Conservation (phyloP, 1,284 basidiomycete genomes). For the Waitea zeae region DNA sequence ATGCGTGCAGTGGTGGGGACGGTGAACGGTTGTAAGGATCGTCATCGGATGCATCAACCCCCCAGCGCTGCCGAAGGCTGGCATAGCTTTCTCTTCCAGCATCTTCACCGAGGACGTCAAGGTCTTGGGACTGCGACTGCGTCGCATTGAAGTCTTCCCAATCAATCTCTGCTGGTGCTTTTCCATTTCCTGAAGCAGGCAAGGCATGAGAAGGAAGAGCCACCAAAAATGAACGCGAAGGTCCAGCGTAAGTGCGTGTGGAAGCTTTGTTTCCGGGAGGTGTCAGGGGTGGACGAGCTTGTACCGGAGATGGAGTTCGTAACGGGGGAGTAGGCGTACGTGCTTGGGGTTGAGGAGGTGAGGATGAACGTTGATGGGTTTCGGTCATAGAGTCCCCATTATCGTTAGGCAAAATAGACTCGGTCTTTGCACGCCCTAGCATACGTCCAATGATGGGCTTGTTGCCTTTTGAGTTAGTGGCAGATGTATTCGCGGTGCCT, state of each 20-base stretch:
- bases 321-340: not conserved
- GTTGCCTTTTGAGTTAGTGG: too few relatives aligned
- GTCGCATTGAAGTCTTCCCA: slow-evolving; percentile 5
- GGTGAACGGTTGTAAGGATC: too few relatives aligned
- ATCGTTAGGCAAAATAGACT: not conserved
- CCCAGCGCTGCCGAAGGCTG: slow-evolving; percentile 50
- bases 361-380: not conserved
- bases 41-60: slow-evolving; percentile 58
- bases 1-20: too few relatives aligned
- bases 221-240: slow-evolving; percentile 59
- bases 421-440: not conserved
- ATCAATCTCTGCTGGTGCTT: not conserved
- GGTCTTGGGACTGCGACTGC: slow-evolving; percentile 28
- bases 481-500: too few relatives aligned
- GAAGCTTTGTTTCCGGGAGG: slow-evolving; percentile 14
- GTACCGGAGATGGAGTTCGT: too few relatives aligned
- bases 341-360: not conserved
- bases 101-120: slow-evolving; percentile 19
- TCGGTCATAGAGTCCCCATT: not conserved
- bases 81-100: slow-evolving; percentile 38
- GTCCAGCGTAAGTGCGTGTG: slow-evolving; percentile 53
- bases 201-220: slow-evolving; percentile 22
- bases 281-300: slow-evolving; percentile 7
- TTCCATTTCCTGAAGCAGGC: not conserved
- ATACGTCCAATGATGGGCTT: not conserved